Base-by-base conservation (phyloP, 352 stramenopile species). In the Aphanomyces euteiches region DNA sequence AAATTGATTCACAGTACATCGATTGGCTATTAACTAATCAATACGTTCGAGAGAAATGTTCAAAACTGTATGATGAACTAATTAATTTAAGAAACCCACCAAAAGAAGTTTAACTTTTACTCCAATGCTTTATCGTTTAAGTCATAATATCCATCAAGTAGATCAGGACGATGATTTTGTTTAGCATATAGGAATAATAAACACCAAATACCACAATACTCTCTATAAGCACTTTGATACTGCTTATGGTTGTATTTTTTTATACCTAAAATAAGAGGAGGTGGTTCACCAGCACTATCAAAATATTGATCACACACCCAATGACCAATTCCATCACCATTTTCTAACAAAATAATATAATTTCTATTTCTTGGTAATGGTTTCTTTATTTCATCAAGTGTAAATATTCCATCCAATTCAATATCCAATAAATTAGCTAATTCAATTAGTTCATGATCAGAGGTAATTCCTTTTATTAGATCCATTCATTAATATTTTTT, bases 371-470 rank as follows among this genome's bases (percentile, higher is more conserved):
- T 53, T 19, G 28, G 13, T 53, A 19, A n/a, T 53, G 13, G 45
- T 53, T n/a, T 19, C n/a, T 19, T 19, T n/a, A 53, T 53, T 53
- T 53, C 45, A 19, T 53, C 45, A 53, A 53, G 13, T 19, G 45
- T n/a, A 53, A 53, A n/a, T n/a, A 53, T 53, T 53, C 45, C 45
- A 53, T 53, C 45, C 45, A 53, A 53, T n/a, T 53, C 13, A 53
- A 53, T 19, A 53, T 53, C 45, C 2, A 53, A 19, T 53, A 53
- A 53, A n/a, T 53, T 19, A 53, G 45, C 45, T 19, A 53, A 53
- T 15, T 15, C 45, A 53, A 53, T 53, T 19, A 53, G n/a, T 1
- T 53, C 45, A 53, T 53, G 45, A 53, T 53, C 45, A 2, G 45
- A 53, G 13, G 45, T n/a, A 53, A 53, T 53, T 15, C 45, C 45